Conservation (phyloP, 805 yeast genomes). For the Schwanniomyces yamadae region DNA sequence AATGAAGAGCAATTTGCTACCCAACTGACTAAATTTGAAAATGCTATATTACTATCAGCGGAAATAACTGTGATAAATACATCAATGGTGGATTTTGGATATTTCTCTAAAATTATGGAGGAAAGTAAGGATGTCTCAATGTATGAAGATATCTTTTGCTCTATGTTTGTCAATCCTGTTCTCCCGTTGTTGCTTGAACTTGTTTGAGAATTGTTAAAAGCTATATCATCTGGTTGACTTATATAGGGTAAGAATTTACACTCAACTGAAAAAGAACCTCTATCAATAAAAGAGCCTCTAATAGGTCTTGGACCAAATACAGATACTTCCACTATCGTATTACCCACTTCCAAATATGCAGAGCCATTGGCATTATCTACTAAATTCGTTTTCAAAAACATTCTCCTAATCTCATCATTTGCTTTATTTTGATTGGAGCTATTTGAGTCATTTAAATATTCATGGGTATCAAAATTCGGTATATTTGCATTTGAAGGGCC, state of each 20-base stretch:
- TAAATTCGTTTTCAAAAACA: conserved; percentile 63
- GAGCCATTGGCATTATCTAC: conserved; percentile 80
- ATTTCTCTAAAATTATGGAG: conserved; percentile 59
- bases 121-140: conserved; percentile 53
- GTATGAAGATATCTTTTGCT: conserved; percentile 51
- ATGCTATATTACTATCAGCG: conserved; percentile 28
- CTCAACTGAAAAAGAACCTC: conserved; percentile 65
- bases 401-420: conserved; percentile 31
- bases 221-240: conserved; percentile 36
- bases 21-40: conserved; percentile 47
- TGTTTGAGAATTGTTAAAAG: conserved; percentile 23
- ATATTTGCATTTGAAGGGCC: conserved; percentile 71
- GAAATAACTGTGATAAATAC: conserved; percentile 69
- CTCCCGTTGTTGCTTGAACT: conserved; percentile 22
- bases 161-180: conserved; percentile 35
- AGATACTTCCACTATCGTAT: conserved; percentile 61
- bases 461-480: conserved; percentile 19
- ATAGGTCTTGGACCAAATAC: conserved; percentile 90
- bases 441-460: conserved; percentile 3
- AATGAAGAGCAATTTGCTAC: conserved; percentile 63
- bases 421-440: conserved; percentile 13
- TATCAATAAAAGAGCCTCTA: conserved; percentile 65
- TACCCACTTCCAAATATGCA: conserved; percentile 68
- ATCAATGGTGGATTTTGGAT: conserved; percentile 89
- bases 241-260: conserved; percentile 53